Percentiles rank a stretch among this genome's conserved stretches.
phyloP scores from a whole-genome alignment of 208 protist genomes.

The Crithidia thermophila region DNA sequence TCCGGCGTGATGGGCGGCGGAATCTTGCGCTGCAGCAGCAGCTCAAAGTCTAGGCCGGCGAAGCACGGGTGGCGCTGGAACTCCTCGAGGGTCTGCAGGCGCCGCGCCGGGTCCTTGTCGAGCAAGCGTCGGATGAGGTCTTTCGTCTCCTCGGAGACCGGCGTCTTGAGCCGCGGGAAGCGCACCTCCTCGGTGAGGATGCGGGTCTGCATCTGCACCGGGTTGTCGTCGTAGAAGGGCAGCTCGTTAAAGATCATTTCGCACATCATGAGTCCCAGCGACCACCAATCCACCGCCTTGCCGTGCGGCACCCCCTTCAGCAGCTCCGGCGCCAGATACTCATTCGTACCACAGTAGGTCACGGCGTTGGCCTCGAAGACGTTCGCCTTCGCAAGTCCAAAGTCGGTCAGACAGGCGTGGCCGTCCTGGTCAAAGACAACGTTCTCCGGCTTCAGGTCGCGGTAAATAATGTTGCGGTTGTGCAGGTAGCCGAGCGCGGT shows the following conservation, averaged over 20 bases:
- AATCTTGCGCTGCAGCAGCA: constrained; percentile 67
- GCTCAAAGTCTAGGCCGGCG: constrained; percentile 70
- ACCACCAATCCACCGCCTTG: constrained; percentile 98
- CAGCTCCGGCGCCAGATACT: constrained; percentile 95
- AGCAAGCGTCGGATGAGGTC: constrained; percentile 82
- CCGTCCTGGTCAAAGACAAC: constrained; percentile 86
- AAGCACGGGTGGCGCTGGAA: constrained; percentile 90
- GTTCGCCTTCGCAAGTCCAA: constrained; percentile 88
- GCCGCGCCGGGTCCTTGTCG: constrained; percentile 73
- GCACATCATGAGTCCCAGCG: constrained; percentile 96
- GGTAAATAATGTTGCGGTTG: constrained; percentile 92
- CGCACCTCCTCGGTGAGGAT: constrained; percentile 72
- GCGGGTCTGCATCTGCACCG: constrained; percentile 80
- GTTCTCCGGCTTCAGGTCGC: constrained; percentile 94
- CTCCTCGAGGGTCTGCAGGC: constrained; percentile 80
- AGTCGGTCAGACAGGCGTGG: constrained; percentile 91
- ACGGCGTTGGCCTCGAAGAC: constrained; percentile 59
- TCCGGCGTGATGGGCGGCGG: constrained; percentile 73
- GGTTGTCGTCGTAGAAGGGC: constrained; percentile 94
- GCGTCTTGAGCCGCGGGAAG: constrained; percentile 56
- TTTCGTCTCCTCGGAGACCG: constrained; percentile 57
- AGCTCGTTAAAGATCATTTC: constrained; percentile 96
- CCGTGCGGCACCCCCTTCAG: constrained; percentile 90
- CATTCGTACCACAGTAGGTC: constrained; percentile 91
- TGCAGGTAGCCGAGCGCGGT: constrained; percentile 93